Conservation (phyloP, 208 protist genomes). For the Acanthamoeba healyi region DNA sequence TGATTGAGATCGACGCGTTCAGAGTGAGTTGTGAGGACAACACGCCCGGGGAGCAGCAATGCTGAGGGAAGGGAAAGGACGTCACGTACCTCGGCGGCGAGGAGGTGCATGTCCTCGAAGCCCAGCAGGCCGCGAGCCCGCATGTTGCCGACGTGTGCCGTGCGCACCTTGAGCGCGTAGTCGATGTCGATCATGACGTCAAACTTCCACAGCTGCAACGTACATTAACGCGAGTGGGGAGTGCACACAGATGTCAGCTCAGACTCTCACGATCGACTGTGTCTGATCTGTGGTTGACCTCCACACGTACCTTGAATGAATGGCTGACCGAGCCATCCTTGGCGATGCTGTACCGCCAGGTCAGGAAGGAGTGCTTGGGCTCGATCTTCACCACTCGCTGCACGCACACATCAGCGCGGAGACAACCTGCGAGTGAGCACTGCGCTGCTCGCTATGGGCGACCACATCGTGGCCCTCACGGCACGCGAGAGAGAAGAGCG, state of each 20-base stretch:
- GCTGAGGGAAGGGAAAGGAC: background rate
- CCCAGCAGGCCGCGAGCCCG: slow-evolving; percentile 13
- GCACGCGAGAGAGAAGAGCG: too few relatives aligned
- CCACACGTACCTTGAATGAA: background rate
- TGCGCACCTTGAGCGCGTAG: background rate
- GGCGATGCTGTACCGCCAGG: slow-evolving; percentile 4
- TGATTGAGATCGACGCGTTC: too few relatives aligned
- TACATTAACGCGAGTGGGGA: background rate
- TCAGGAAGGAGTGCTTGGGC: slow-evolving; percentile 18
- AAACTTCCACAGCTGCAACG: slow-evolving; percentile 34
- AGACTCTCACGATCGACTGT: too few relatives aligned
- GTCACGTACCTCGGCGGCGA: background rate
- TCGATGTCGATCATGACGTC: slow-evolving; percentile 9
- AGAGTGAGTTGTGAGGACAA: too few relatives aligned
- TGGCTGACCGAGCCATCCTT: background rate
- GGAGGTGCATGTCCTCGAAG: slow-evolving; percentile 19
- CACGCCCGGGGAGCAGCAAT: background rate
- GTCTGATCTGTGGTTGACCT: background rate
- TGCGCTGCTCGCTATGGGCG: too few relatives aligned
- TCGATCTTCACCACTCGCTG: background rate
- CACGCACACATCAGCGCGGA: too few relatives aligned
- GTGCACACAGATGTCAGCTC: background rate
- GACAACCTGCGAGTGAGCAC: too few relatives aligned
- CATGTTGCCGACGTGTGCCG: background rate
- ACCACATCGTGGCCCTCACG: too few relatives aligned